A percentile compares a stretch with the other conserved stretches of the same genome.
phyloP scores from a whole-genome alignment of 352 stramenopile genomes.

The Lagenidium sp. region DNA sequence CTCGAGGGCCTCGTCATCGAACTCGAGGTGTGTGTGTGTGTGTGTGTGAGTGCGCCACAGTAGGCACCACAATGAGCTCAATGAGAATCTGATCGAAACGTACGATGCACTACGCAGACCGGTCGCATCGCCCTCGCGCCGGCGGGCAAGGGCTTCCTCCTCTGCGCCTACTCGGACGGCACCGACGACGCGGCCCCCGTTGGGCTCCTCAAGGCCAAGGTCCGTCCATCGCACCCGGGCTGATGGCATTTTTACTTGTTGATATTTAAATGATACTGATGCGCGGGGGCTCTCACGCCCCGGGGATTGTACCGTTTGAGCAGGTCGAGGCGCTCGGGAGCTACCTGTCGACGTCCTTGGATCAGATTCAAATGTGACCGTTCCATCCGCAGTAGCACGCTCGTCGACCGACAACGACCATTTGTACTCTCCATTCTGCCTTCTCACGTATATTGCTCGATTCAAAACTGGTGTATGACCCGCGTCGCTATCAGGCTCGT shows the following conservation, averaged over 20 bases:
- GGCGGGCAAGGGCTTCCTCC: constrained; percentile 59
- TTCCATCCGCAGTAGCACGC: no score
- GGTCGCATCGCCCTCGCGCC: constrained; percentile 53
- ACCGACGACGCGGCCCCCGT: constrained; percentile 27
- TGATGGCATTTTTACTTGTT: neutral
- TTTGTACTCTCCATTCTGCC: no score
- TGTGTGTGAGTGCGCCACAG: neutral
- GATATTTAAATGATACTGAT: neutral
- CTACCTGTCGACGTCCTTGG: constrained; percentile 53
- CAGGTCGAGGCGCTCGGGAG: constrained; percentile 55
- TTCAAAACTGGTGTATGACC: no score
- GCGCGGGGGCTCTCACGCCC: neutral
- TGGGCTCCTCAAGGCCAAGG: constrained; percentile 71
- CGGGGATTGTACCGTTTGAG: no score
- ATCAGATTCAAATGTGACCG: constrained; percentile 71
- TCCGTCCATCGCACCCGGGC: constrained; percentile 6
- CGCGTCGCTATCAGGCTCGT: no score
- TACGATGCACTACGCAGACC: neutral
- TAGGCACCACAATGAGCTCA: no score
- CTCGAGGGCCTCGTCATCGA: constrained; percentile 65
- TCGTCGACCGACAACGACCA: no score
- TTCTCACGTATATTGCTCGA: no score
- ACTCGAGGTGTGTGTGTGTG: constrained; percentile 31
- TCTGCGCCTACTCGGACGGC: constrained; percentile 78
- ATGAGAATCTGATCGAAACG: no score